Base-by-base conservation (phyloP, 176 grass and related monocot species). In the Hordeum marinum region DNA sequence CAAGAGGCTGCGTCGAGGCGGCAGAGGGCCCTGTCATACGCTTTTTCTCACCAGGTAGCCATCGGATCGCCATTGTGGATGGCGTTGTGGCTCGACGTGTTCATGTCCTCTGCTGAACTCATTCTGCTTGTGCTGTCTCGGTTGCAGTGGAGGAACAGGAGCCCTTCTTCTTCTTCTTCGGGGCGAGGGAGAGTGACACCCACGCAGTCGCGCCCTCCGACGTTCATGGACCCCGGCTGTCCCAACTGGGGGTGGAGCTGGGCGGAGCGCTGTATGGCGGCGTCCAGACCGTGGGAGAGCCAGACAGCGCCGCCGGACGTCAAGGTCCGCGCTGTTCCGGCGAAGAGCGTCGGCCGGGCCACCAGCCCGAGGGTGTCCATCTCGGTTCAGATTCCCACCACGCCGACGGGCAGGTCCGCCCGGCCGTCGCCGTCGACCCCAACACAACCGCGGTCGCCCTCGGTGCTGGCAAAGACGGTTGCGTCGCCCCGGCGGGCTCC, bases 191-290 rank as follows among this genome's bases (percentile, higher is more conserved):
- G 72, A 15, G 52, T 83, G 17, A 6, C 72, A 18, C 72, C 72
- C 9, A 21, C 27, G 17, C 71, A 20, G 25, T 75, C 71, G 71
- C 13, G 55, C 9, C 52, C 87, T 35, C 90, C 96, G 1, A 89
- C 65, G 78, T 93, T 90, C 86, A 90, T 88, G 62, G 88, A 95
- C 63, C 91, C 85, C 1, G 86, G 74, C 25, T 92, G 95, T 43
- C 93, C 96, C 0, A 92, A 95, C 76, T 98, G 93, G 96, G 93
- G 96, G 4, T 98, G 96, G 96, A 87, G 87, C 83, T 95, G 85
- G 91, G 72, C 87, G 61, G 96, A 95, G 73, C 93, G 96, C 39
- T 95, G 91, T 89, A 90, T 89, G 87, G 91, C 82, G 68, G 95
- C 85, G 1, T 63, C 89, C 41, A 89, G 91, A 68, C 89, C 94